Base-by-base conservation (phyloP, 768 basidiomycete genomes). In the Collybiopsis confluens region DNA sequence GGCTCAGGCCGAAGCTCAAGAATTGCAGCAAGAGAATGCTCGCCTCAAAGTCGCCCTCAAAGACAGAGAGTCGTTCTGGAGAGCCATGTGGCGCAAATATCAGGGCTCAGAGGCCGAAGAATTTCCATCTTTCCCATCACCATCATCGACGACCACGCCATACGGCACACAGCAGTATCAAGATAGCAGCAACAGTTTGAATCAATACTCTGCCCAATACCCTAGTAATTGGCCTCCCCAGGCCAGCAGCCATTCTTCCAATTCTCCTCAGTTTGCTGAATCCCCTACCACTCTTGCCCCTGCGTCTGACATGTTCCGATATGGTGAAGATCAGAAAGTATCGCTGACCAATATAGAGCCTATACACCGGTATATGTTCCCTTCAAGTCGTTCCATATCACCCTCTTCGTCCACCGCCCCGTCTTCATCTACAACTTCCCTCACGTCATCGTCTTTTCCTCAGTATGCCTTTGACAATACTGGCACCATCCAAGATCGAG, bases 21-120 rank as follows among this genome's bases (percentile, higher is more conserved):
- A 84, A 35, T 73, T 88, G 59, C 78, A 76, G 46, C 81, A 83
- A 60, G 84, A 91, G 58, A 87, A 84, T 59, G 67, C 68, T 46
- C 83, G 82, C 41, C 72, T 91, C 21, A 79, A 79, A 48, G 79
- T 81, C 54, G 83, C 86, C 64, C 72, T 75, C 50, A 77, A 81
- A 52, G 87, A 90, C 62, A 83, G 86, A 41, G 90, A 91, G 70
- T 85, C 80, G 62, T 77, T 83, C 59, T 87, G 86, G 86, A 75
- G 78, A 62, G 74, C 80, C 13, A 71, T 86, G n/a, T 88, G 79
- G 76, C 81, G 82, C 36, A 79, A 78, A 66, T 87, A 85, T 70
- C 76, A 76, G 57, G 72, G 68, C 54, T 69, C 73, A 53, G 80
- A 80, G 21, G 62, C 72, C 20, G 82, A 82, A n/a, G 82, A 84